Conservation (phyloP, 1,284 basidiomycete genomes). For the Athelia sp. region DNA sequence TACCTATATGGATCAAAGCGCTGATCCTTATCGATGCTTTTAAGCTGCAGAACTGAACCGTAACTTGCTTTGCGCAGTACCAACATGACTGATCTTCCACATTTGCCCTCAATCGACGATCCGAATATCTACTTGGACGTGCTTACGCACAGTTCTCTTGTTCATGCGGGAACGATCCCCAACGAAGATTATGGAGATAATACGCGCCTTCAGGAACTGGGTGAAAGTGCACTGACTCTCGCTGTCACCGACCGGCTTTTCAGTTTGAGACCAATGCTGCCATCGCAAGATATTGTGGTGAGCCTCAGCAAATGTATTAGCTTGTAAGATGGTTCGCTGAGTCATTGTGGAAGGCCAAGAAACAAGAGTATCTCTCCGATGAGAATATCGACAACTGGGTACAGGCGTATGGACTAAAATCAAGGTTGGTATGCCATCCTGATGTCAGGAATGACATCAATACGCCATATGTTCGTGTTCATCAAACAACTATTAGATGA, state of each 20-base stretch:
- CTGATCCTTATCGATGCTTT: neutral
- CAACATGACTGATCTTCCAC: conserved; percentile 11
- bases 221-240: conserved; percentile 37
- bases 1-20: neutral
- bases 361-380: conserved; percentile 19
- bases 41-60: neutral
- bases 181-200: conserved; percentile 38
- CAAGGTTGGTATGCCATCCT: conserved; percentile 34
- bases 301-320: conserved; percentile 8
- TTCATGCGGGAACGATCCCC: conserved; percentile 4
- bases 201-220: conserved; percentile 44
- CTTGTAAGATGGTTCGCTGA: neutral
- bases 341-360: conserved; percentile 20
- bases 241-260: conserved; percentile 39
- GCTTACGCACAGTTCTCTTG: conserved; percentile 38
- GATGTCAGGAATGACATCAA: conserved; percentile 23
- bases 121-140: conserved; percentile 49
- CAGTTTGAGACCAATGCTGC: conserved; percentile 32
- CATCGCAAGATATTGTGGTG: conserved; percentile 35
- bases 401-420: conserved; percentile 34
- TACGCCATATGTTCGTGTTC: conserved; percentile 25
- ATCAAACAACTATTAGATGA: neutral
- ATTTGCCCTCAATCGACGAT: conserved; percentile 42
- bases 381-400: conserved; percentile 35
- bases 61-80: neutral